Conservation (phyloP, 441 rosid genomes). For the Populus tomentosa region DNA sequence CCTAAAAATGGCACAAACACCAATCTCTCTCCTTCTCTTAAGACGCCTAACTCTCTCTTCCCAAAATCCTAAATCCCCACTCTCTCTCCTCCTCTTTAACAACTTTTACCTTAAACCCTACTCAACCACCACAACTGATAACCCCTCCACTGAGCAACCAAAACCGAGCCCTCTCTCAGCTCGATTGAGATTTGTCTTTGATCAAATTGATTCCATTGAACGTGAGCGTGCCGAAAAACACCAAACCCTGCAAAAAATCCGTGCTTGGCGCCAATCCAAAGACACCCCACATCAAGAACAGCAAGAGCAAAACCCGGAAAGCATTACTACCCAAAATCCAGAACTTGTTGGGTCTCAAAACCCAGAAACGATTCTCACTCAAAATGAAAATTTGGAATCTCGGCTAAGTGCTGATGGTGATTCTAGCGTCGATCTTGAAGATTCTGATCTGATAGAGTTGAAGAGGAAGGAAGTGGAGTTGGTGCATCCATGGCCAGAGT, state of each 20-base stretch:
- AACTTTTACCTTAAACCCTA: slow-evolving; percentile 34
- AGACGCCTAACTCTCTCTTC: slow-evolving; percentile 36
- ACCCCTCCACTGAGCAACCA: slow-evolving; percentile 34
- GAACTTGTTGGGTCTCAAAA: slow-evolving; percentile 1
- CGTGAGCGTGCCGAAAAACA: slow-evolving; percentile 58
- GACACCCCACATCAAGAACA: slow-evolving; percentile 16
- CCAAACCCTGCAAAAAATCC: slow-evolving; percentile 75
- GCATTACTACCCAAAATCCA: not conserved
- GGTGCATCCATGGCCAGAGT: slow-evolving; percentile 96
- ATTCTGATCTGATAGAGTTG: slow-evolving; percentile 9
- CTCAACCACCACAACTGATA: slow-evolving; percentile 41
- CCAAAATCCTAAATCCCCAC: slow-evolving; percentile 23
- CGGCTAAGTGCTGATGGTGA: not conserved
- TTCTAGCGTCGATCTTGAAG: slow-evolving; percentile 1
- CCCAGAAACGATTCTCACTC: slow-evolving; percentile 4
- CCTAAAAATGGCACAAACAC: slow-evolving; percentile 37
- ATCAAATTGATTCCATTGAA: slow-evolving; percentile 80
- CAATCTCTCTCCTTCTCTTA: slow-evolving; percentile 49
- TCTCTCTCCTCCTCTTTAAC: slow-evolving; percentile 16
- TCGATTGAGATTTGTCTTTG: slow-evolving; percentile 86
- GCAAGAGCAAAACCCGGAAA: slow-evolving; percentile 14
- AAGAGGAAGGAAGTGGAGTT: slow-evolving; percentile 49
- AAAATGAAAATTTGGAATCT: slow-evolving; percentile 14
- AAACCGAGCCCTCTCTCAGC: slow-evolving; percentile 73
- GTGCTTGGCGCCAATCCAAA: slow-evolving; percentile 84